Base-by-base conservation (phyloP, 108 stramenopile genomes). In the Bacterosira constricta region DNA sequence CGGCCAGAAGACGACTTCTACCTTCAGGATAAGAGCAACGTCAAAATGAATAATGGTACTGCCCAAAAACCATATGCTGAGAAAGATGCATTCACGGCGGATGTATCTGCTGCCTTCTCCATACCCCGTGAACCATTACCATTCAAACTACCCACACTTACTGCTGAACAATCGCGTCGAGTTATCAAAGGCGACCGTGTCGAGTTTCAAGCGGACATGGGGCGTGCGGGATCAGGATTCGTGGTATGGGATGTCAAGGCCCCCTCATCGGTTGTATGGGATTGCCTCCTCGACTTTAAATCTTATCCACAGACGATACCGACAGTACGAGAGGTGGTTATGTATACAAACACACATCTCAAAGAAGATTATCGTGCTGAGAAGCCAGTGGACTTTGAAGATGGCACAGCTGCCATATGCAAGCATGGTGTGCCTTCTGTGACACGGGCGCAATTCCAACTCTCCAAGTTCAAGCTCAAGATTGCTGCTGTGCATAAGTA, bases 401-500 rank as follows among this genome's bases (percentile, higher is more conserved):
- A 81, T 57, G 85, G 84, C 10, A 91, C 88, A 0, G 83, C 75
- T 11, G 77, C 81, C 51, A 85, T 83, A 51, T 79, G 82, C 11
- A 86, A 88, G 39, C 90, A 90, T 58, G 93, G 93, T 0, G 81
- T 86, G 4, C 90, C 93, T 13, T 84, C 84, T 21, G 86, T 91
- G 6, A 90, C 93, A 0, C 82, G 93, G 25, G 93, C 93, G 11
- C 68, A 83, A 21, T 94, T 94, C 75, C 61, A 78, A 6, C 74
- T 94, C 23, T 82, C 80, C 68, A 94, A 94, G 52, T 94, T 92
- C 61, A 80, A 83, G 60, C 79, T 94, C 32, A 94, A 94, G 66
- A 92, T 94, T 69, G 93, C 93, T 11, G 93, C 93, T 1, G 80
- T 94, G 38, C 93, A 94, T 75, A 87, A 83, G 36, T 94, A 94